phyloP scores from a whole-genome alignment of 805 yeast species.

The Saccharomyces eubayanus region DNA sequence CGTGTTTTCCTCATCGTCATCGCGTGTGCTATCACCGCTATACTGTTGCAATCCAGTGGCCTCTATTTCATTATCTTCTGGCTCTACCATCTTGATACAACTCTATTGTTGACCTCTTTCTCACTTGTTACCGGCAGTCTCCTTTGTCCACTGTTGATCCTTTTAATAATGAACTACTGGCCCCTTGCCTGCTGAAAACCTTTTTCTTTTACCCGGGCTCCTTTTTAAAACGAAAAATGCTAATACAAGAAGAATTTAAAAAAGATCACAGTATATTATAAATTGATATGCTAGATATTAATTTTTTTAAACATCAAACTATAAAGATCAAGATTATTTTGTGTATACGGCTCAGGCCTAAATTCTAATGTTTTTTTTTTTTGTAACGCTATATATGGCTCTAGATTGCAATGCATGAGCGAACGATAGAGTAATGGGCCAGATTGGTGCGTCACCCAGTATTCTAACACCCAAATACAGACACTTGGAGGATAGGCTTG shows the following conservation, averaged over 20 bases:
- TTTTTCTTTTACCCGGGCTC: neutral
- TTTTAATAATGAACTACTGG: neutral
- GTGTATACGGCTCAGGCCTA: neutral
- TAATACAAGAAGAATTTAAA: neutral
- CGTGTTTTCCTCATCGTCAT: neutral
- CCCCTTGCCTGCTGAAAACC: neutral
- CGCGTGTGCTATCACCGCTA: neutral
- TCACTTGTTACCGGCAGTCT: neutral
- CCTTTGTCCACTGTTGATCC: neutral
- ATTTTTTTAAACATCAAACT: neutral
- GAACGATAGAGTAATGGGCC: conserved; percentile 74
- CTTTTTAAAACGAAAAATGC: neutral
- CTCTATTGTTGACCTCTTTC: neutral
- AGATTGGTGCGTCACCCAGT: conserved; percentile 76
- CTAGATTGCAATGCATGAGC: conserved; percentile 72
- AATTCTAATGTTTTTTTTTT: neutral
- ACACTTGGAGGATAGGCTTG: conserved; percentile 47
- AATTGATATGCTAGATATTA: neutral
- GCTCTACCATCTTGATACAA: neutral
- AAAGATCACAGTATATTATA: neutral
- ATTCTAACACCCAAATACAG: conserved; percentile 66
- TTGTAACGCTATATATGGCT: conserved; percentile 34
- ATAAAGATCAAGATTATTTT: neutral
- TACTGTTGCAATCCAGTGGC: neutral
- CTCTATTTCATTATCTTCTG: neutral